Percentiles rank a stretch among this genome's conserved stretches.
Evolutionary conservation across 768 basidiomycete genomes (phyloP).

Genomic region (Hortiboletus flavorubellus): DNA sequence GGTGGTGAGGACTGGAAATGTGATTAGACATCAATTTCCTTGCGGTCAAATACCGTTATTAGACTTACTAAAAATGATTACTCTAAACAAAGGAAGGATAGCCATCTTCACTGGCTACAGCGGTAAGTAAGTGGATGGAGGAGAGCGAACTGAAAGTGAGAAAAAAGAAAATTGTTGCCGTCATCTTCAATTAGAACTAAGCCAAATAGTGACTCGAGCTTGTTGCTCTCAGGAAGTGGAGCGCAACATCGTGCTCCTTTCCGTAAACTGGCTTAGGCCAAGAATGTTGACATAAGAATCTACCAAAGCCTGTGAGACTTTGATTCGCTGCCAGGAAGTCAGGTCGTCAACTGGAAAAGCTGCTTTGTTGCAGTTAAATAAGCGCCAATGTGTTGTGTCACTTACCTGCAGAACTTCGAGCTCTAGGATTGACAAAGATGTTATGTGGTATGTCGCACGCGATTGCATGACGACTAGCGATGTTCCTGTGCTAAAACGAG

Average conservation of each 20-base stretch:
- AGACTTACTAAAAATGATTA: constrained; percentile 21
- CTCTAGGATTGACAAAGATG: background rate
- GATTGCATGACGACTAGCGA: background rate
- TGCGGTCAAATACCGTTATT: background rate
- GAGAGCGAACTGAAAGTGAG: background rate
- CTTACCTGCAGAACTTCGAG: background rate
- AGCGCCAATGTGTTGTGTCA: background rate
- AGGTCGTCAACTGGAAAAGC: background rate
- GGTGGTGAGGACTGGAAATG: constrained; percentile 9
- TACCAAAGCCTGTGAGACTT: background rate
- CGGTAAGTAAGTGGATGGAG: background rate
- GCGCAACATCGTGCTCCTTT: background rate
- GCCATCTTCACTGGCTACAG: constrained; percentile 15
- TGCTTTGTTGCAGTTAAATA: background rate
- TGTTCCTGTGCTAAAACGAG: background rate
- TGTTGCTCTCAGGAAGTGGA: background rate
- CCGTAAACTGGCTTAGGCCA: background rate
- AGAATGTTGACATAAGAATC: constrained; percentile 10
- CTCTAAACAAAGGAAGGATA: constrained; percentile 25
- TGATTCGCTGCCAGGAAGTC: background rate
- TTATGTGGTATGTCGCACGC: background rate
- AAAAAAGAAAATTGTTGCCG: background rate
- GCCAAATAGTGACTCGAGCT: background rate
- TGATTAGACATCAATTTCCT: background rate
- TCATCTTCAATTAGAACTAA: background rate